phyloP scores from a whole-genome alignment of 495 filamentous ascomycete species.

The Lentithecium fluviatile region DNA sequence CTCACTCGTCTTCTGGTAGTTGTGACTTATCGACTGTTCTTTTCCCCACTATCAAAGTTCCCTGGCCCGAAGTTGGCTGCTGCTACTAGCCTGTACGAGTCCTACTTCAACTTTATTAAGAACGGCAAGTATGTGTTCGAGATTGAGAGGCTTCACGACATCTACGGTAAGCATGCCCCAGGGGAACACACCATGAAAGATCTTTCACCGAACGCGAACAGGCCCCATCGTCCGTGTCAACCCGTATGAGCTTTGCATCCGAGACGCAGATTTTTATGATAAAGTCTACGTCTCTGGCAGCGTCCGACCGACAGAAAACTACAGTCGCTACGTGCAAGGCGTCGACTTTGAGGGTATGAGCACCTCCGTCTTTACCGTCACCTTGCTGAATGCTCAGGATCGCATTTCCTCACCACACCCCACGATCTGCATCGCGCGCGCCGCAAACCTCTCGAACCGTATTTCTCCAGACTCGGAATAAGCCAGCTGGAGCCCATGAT shows the following conservation, averaged over 20 bases:
- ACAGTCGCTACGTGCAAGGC: slow-evolving; percentile 11
- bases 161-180: slow-evolving; percentile 13
- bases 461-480: slow-evolving; percentile 16
- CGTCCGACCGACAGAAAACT: slow-evolving; percentile 19
- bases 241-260: slow-evolving; percentile 20
- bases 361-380: background rate
- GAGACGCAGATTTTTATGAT: slow-evolving; percentile 23
- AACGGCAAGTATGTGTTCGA: slow-evolving; percentile 22
- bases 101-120: slow-evolving; percentile 8
- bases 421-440: slow-evolving; percentile 24
- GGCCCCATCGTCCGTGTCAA: slow-evolving; percentile 34
- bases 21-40: slow-evolving; percentile 12
- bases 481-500: slow-evolving; percentile 37
- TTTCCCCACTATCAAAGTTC: slow-evolving; percentile 23
- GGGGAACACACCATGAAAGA: background rate
- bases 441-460: slow-evolving; percentile 23
- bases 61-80: slow-evolving; percentile 21
- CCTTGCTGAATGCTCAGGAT: background rate
- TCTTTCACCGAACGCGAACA: background rate
- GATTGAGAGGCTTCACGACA: slow-evolving; percentile 14
- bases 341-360: slow-evolving; percentile 14
- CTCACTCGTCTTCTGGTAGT: too few relatives aligned
- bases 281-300: slow-evolving; percentile 22
- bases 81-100: slow-evolving; percentile 16
- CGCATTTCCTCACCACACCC: slow-evolving; percentile 3